Base-by-base conservation (phyloP, 1,284 basidiomycete species). In the Ganoderma lucidum region DNA sequence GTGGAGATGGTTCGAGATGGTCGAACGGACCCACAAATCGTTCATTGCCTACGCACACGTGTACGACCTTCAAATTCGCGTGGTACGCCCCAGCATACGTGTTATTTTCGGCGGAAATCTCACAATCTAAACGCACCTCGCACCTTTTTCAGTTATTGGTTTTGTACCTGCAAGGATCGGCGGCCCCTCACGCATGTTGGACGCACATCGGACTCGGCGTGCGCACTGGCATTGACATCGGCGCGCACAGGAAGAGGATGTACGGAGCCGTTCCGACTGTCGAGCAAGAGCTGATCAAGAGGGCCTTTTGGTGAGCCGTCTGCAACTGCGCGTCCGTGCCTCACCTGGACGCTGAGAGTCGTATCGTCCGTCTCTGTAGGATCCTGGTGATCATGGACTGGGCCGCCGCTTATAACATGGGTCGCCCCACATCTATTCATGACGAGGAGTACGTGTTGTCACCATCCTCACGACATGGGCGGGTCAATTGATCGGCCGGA, bases 371-470 rank as follows among this genome's bases (percentile, higher is more conserved):
- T 8, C 14, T n/a, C 85, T 41, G 86, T 28, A 92, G 90, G 90
- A 83, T 87, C 8, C 82, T 93, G 0, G 83, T 92, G 0, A 80
- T 82, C 39, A 79, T 91, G 70, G 93, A 94, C 76, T 83, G 93
- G 41, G 79, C 85, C 65, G 83, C 88, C 61, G 93, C 93, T 73
- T 86, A 90, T 6, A 86, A 86, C 1, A 83, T 96, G 17, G 96
- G 95, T 10, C 83, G 95, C 23, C 93, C 94, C 0, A 91, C 92
- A 76, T 91, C 91, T 1, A 89, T 96, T 45, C 92, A 95, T 66
- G 94, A 96, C 69, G 93, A 95, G 77, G 95, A 96, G 93, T 93
- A 73, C 23, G 89, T 82, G 30, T 28, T 35, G 10, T 41, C 6
- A 15, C 19, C 17, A 9, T 39, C 32, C n/a, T 23, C 45, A 3